Conservation (phyloP, 768 basidiomycete species). For the Rhodotorula diobovata region DNA sequence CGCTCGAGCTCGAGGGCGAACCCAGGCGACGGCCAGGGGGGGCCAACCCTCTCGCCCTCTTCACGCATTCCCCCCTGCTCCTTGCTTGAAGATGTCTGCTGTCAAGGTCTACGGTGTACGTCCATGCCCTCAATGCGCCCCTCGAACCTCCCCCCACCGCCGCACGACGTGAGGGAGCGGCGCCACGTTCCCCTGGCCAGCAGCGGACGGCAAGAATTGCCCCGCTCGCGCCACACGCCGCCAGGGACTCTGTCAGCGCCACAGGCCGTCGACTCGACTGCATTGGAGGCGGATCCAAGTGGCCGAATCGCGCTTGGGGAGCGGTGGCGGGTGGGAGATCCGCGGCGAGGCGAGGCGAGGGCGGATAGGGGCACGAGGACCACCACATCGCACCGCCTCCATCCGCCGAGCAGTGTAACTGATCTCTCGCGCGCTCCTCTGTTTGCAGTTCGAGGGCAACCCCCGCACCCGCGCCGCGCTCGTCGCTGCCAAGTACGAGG, state of each 20-base stretch:
- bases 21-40: not conserved
- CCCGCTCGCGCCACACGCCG: not conserved
- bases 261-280: too few relatives aligned
- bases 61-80: constrained; percentile 5
- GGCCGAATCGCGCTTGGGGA: too few relatives aligned
- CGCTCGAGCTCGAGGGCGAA: constrained; percentile 4
- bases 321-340: too few relatives aligned
- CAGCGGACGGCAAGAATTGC: not conserved
- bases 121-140: not conserved
- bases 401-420: too few relatives aligned
- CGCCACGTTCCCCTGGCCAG: not conserved
- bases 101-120: constrained; percentile 33
- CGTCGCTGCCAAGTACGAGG: constrained; percentile 40
- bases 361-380: too few relatives aligned
- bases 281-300: too few relatives aligned
- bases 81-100: constrained; percentile 6
- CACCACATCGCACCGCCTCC: too few relatives aligned
- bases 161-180: not conserved
- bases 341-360: too few relatives aligned
- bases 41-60: not conserved
- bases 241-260: too few relatives aligned
- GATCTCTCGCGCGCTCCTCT: not conserved
- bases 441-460: constrained; percentile 24
- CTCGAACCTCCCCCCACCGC: too few relatives aligned
- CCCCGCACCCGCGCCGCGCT: constrained; percentile 30